A percentile compares a stretch with the other conserved stretches of the same genome.
phyloP scores from a whole-genome alignment of 495 filamentous ascomycete species.

The Penicillium nucicola region DNA sequence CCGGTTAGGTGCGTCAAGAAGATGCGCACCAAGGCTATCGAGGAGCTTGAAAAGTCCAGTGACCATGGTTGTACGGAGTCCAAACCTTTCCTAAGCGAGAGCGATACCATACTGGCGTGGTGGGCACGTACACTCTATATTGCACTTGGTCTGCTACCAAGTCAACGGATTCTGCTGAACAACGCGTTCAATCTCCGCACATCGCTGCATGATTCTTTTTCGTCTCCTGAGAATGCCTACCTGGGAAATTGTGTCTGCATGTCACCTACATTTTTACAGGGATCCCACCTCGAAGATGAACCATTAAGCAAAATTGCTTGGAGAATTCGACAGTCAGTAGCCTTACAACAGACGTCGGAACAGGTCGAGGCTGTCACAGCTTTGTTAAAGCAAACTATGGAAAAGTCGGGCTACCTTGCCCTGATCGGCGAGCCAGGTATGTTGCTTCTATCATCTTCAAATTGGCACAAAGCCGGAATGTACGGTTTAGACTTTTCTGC shows the following conservation, averaged over 20 bases:
- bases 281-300: background rate
- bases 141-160: background rate
- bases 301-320: background rate
- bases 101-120: background rate
- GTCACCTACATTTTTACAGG: background rate
- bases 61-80: background rate
- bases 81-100: background rate
- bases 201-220: background rate
- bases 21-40: background rate
- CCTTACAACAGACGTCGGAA: background rate
- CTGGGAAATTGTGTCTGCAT: background rate
- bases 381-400: background rate
- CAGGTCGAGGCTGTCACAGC: constrained; percentile 1
- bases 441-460: background rate
- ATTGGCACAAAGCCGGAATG: background rate
- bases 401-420: background rate
- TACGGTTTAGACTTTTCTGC: background rate
- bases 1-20: background rate
- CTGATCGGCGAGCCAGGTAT: background rate
- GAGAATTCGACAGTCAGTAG: background rate
- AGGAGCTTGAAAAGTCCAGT: background rate
- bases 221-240: background rate
- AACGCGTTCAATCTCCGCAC: background rate
- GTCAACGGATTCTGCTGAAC: background rate
- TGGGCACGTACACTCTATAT: background rate